These are phyloP conservation scores for Aspergillus campestris DNA, from an alignment of 495 filamentous ascomycete species.

Conservation along the genomic window DNA sequence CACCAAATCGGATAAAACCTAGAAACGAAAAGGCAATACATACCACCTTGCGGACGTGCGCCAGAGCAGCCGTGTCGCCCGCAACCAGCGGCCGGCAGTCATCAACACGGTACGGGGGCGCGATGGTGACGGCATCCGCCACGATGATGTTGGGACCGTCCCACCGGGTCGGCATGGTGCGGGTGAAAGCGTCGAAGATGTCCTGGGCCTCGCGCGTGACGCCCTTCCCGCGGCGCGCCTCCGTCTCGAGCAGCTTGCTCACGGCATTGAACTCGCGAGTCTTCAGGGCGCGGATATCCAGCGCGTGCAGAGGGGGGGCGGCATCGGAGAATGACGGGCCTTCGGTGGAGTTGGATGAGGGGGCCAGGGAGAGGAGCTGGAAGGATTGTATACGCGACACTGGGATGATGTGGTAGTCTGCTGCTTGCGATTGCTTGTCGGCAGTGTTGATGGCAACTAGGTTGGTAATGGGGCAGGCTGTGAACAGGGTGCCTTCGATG, in stretches of 20 bases:
- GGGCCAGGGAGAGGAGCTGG: slow-evolving; percentile 37
- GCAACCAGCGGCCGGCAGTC: slow-evolving; percentile 45
- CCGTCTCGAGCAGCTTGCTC: slow-evolving; percentile 43
- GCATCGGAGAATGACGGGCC: slow-evolving; percentile 36
- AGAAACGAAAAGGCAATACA: slow-evolving; percentile 16
- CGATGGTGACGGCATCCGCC: slow-evolving; percentile 54
- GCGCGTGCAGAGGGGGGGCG: slow-evolving; percentile 30
- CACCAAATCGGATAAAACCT: background rate
- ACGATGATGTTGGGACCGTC: slow-evolving; percentile 54
- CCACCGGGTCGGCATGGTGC: slow-evolving; percentile 60
- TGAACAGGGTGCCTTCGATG: slow-evolving; percentile 57
- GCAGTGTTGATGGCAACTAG: slow-evolving; percentile 53
- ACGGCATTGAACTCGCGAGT: slow-evolving; percentile 46
- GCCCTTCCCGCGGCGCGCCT: slow-evolving; percentile 49
- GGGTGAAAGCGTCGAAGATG: slow-evolving; percentile 56
- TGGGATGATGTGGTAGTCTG: slow-evolving; percentile 57
- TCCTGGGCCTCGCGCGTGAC: slow-evolving; percentile 61
- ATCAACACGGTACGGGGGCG: slow-evolving; percentile 51
- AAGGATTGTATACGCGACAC: slow-evolving; percentile 56
- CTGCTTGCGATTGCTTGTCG: slow-evolving; percentile 36
- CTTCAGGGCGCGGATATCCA: slow-evolving; percentile 46
- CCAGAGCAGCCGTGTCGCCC: slow-evolving; percentile 42
- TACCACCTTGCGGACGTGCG: slow-evolving; percentile 57
- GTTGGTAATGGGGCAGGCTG: slow-evolving; percentile 58
- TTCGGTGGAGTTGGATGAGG: slow-evolving; percentile 25